Evolutionary conservation across 805 yeast species (phyloP).

Genomic region (Candida maltosa): DNA sequence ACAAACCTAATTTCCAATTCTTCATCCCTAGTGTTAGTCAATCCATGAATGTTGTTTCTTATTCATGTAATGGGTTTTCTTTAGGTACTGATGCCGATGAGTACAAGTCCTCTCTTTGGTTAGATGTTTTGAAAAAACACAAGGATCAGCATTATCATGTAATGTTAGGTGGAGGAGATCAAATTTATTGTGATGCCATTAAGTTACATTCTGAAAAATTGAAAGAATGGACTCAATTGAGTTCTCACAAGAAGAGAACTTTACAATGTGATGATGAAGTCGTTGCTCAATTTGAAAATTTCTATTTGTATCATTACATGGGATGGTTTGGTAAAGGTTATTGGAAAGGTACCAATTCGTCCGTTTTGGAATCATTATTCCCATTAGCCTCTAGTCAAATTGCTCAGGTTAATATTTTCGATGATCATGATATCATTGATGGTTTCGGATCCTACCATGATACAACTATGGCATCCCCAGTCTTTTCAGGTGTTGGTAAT

Average conservation of each 20-base stretch:
- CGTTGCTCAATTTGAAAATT: constrained; percentile 53
- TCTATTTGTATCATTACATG: constrained; percentile 70
- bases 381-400: constrained; percentile 79
- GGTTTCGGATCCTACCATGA: constrained; percentile 91
- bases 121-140: constrained; percentile 75
- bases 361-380: constrained; percentile 61
- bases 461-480: constrained; percentile 65
- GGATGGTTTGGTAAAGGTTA: constrained; percentile 90
- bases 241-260: constrained; percentile 39
- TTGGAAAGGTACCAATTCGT: constrained; percentile 71
- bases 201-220: constrained; percentile 54
- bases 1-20: constrained; percentile 49
- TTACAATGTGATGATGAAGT: constrained; percentile 46
- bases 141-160: constrained; percentile 66
- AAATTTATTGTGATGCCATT: constrained; percentile 83
- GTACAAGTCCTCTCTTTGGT: constrained; percentile 81
- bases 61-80: constrained; percentile 91
- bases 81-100: constrained; percentile 60
- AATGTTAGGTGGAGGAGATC: constrained; percentile 98
- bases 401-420: constrained; percentile 83
- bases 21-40: constrained; percentile 61
- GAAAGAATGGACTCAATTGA: constrained; percentile 61
- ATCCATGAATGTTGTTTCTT: constrained; percentile 79
- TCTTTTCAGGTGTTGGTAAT: constrained; percentile 71
- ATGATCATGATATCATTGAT: constrained; percentile 95